phyloP scores from a whole-genome alignment of 371 early-diverging fungal genomes.

The Choanephora cucurbitarum region DNA sequence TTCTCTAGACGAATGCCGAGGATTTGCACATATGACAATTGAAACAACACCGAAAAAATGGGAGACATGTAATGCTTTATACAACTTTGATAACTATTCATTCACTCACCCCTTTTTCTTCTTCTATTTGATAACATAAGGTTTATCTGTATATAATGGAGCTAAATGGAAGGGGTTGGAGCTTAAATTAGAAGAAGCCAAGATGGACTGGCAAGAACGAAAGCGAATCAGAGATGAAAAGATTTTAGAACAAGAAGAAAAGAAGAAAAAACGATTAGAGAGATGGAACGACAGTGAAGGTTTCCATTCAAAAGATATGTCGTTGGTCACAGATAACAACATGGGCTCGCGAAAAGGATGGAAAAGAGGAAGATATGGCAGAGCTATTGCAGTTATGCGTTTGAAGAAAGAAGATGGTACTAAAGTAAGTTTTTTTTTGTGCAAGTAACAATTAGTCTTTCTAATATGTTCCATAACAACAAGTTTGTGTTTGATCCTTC shows the following conservation, averaged over 20 bases:
- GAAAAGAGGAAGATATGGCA: conserved; percentile 77
- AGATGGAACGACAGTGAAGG: conserved; percentile 40
- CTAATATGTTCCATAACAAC: too few relatives aligned
- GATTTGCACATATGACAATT: conserved; percentile 75
- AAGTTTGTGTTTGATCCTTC: conserved; percentile 74
- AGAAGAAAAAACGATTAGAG: conserved; percentile 31
- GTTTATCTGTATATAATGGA: conserved; percentile 66
- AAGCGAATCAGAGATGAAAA: conserved; percentile 37
- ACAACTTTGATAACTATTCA: background rate
- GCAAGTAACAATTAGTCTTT: too few relatives aligned
- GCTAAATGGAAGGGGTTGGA: conserved; percentile 88
- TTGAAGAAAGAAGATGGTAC: conserved; percentile 56
- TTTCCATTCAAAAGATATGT: conserved; percentile 65
- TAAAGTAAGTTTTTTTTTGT: conserved; percentile 6
- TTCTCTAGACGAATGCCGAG: conserved; percentile 57
- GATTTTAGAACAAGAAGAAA: conserved; percentile 24
- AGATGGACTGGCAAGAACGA: conserved; percentile 66
- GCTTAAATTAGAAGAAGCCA: conserved; percentile 79
- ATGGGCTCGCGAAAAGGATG: conserved; percentile 68
- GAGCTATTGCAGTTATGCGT: conserved; percentile 75
- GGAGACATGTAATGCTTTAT: conserved; percentile 50
- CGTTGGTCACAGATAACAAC: conserved; percentile 71
- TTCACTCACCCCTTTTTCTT: background rate
- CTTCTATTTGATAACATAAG: conserved; percentile 23
- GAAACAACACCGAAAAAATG: conserved; percentile 67